Evolutionary conservation across 495 filamentous ascomycete genomes (phyloP).

Genomic region (Lasiosphaeria miniovina): DNA sequence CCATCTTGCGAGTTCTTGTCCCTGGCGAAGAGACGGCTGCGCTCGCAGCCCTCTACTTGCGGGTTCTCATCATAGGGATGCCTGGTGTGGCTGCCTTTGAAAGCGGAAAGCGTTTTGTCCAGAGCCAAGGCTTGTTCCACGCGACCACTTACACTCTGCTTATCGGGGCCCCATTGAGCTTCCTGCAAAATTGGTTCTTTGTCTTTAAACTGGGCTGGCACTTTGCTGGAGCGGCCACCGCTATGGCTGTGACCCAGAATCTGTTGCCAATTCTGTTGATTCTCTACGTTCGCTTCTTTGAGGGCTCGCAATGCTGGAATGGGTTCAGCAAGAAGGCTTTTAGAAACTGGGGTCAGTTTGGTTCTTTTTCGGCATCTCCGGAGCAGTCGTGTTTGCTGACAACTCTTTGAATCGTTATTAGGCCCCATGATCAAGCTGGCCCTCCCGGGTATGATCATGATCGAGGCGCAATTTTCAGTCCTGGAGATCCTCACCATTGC

Average conservation of each 20-base stretch:
- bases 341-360: slow-evolving; percentile 64
- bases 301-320: slow-evolving; percentile 81
- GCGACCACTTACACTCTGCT: slow-evolving; percentile 67
- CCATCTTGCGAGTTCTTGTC: slow-evolving; percentile 55
- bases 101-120: slow-evolving; percentile 69
- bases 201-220: slow-evolving; percentile 71
- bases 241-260: slow-evolving; percentile 78
- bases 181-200: slow-evolving; percentile 63
- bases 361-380: neutral
- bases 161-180: slow-evolving; percentile 64
- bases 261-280: slow-evolving; percentile 72
- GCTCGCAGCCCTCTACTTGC: slow-evolving; percentile 64
- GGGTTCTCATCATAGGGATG: slow-evolving; percentile 60
- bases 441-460: slow-evolving; percentile 77
- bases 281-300: slow-evolving; percentile 69
- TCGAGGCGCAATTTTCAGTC: slow-evolving; percentile 77
- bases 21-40: slow-evolving; percentile 61
- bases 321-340: slow-evolving; percentile 70
- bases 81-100: slow-evolving; percentile 70
- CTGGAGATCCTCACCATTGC: slow-evolving; percentile 69
- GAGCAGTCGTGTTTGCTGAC: neutral
- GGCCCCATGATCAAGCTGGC: slow-evolving; percentile 75
- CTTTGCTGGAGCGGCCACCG: slow-evolving; percentile 80
- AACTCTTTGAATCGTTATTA: neutral
- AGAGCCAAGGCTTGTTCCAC: slow-evolving; percentile 68